Conservation (phyloP, 306 rosid genomes). For the Castanea sativa region DNA sequence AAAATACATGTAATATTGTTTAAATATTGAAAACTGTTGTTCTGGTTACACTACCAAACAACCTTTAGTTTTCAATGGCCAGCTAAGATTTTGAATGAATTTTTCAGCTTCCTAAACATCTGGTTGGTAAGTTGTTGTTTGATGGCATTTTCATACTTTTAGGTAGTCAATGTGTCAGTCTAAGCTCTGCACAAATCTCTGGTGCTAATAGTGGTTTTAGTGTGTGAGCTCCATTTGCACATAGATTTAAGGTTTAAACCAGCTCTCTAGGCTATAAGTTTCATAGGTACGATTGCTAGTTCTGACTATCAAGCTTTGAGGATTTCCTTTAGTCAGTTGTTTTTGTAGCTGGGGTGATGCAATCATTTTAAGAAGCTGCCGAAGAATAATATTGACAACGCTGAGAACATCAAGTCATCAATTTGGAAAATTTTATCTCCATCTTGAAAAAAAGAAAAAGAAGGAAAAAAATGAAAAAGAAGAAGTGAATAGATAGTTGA, state of each 20-base stretch:
- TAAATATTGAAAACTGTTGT: too few relatives aligned
- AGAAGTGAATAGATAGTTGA: neutral
- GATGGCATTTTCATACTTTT: too few relatives aligned
- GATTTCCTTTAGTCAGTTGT: neutral
- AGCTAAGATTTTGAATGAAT: too few relatives aligned
- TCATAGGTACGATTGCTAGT: neutral
- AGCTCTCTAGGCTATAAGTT: neutral
- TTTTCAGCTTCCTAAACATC: too few relatives aligned
- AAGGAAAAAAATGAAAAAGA: neutral
- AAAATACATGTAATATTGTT: too few relatives aligned
- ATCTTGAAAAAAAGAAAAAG: too few relatives aligned
- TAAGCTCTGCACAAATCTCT: too few relatives aligned
- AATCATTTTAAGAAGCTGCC: neutral
- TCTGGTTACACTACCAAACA: too few relatives aligned
- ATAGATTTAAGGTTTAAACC: neutral
- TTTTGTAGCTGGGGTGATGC: neutral
- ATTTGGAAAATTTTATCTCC: too few relatives aligned
- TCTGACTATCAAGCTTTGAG: neutral
- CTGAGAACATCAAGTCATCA: too few relatives aligned
- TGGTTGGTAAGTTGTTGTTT: neutral
- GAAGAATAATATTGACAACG: neutral
- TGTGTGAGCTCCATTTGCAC: neutral
- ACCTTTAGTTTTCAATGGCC: neutral
- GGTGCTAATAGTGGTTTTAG: neutral
- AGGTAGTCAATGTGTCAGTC: too few relatives aligned